phyloP scores from a whole-genome alignment of 1,139 yeast species.

The Suhomyces terraborum region DNA sequence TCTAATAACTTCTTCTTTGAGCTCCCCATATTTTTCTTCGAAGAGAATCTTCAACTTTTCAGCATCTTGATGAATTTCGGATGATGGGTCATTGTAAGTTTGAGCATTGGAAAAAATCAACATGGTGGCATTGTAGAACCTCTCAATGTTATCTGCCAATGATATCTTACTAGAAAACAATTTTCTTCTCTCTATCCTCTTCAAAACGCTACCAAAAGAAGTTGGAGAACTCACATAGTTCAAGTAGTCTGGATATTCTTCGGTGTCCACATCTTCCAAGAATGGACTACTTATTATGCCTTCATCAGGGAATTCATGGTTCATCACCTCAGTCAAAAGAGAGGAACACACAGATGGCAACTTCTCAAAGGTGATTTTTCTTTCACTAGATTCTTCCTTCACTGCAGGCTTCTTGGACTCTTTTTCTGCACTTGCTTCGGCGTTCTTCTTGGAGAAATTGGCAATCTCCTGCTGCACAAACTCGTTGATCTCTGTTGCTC shows the following conservation, averaged over 20 bases:
- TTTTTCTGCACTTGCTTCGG: constrained; percentile 17
- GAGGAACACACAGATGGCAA: constrained; percentile 28
- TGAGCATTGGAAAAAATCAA: constrained; percentile 61
- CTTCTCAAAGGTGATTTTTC: constrained; percentile 22
- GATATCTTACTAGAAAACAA: constrained; percentile 34
- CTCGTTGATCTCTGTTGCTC: constrained; percentile 46
- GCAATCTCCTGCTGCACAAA: constrained; percentile 47
- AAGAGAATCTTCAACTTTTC: constrained; percentile 42
- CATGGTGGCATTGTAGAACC: constrained; percentile 49
- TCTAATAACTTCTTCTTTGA: constrained; percentile 25
- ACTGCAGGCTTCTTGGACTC: constrained; percentile 19
- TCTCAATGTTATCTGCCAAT: constrained; percentile 43
- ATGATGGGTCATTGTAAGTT: constrained; percentile 56
- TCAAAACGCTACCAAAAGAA: constrained; percentile 50
- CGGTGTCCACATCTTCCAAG: constrained; percentile 55
- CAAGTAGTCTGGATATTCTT: constrained; percentile 62
- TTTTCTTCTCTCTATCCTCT: constrained; percentile 43
- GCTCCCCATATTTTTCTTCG: constrained; percentile 30
- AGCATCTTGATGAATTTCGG: constrained; percentile 60
- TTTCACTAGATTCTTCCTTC: constrained; percentile 11
- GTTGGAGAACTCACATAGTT: constrained; percentile 58
- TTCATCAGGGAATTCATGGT: constrained; percentile 44
- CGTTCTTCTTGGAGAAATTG: constrained; percentile 22
- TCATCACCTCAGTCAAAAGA: constrained; percentile 39
- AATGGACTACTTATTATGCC: constrained; percentile 58